Evolutionary conservation across 129 eudicot species (phyloP).

Genomic region (Flaveria ramosissima): DNA sequence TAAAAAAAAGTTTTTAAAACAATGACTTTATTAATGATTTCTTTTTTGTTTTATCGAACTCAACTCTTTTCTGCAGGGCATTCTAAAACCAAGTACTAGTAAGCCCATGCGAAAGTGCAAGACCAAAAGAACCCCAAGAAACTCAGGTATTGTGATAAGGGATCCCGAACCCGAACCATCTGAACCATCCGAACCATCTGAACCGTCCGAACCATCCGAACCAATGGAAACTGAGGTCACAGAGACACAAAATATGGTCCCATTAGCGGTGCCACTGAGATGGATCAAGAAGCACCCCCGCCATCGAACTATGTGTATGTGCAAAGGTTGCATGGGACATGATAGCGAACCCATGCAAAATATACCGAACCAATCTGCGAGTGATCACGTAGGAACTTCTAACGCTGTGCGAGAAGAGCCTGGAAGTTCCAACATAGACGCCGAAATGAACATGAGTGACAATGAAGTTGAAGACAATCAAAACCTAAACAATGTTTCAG

Average conservation of each 20-base stretch:
- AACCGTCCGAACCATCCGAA: not conserved
- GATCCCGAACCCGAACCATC: not conserved
- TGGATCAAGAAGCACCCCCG: conserved; percentile 11
- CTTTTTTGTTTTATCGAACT: not conserved
- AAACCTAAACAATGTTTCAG: not conserved
- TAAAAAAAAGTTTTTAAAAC: no score
- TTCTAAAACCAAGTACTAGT: not conserved
- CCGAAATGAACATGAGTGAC: not conserved
- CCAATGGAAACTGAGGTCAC: not conserved
- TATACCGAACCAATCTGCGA: not conserved
- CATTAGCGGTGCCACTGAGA: not conserved
- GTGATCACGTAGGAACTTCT: not conserved
- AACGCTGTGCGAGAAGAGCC: not conserved
- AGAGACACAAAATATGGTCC: not conserved
- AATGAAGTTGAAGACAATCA: not conserved
- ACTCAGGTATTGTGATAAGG: not conserved
- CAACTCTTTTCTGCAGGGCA: not conserved
- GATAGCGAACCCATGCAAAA: conserved; percentile 14
- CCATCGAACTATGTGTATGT: conserved; percentile 11
- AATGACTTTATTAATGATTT: no score
- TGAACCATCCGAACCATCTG: not conserved
- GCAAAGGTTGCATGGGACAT: not conserved
- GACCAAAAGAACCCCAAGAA: not conserved
- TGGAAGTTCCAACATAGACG: not conserved
- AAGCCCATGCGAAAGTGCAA: not conserved